Evolutionary conservation across 768 basidiomycete species (phyloP), one percentile per base, ranked within the genome.

Genomic region (Calocera viscosa): DNA sequence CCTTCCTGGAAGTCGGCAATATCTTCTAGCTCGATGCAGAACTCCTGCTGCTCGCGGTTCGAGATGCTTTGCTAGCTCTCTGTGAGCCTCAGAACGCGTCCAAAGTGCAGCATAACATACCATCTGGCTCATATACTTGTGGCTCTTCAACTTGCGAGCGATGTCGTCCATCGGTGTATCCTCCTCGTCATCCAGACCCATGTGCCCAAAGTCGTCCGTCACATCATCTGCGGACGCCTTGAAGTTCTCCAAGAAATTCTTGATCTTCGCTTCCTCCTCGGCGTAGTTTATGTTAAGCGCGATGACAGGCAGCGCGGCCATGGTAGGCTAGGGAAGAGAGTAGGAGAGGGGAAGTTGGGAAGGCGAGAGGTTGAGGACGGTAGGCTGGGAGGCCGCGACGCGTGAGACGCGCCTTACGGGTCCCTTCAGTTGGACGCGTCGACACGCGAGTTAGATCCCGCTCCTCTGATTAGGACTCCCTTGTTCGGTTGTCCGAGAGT

Each of bases 21-120:
- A 76, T 99, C 96, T 74, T 93, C 91, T 26, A 99, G 76, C 71
- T 95, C 92, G 68, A 99, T 84, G 41, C 86, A 79, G 11, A 99
- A 79, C 84, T 90, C 90, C 71, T 92, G 85, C 75, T 93, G 89
- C 69, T 96, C 91, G 38, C 96, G 84, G 77, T 99, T 95, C 64
- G 95, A 91, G 68, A 99, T 85, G 49, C 81, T 80, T 94, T 93
- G 91, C 93, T 94, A 71, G 28, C 33, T 75, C 70, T 70, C 72
- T 71, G 70, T 69, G 49, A 38, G 35, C 22, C 65, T 16, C 43
- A 38, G 24, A 12, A 24, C 22, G 22, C 2, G 35, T 64, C 19
- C 32, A 14, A 33, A 32, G 16, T 17, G 3, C 26, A 32, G 11
- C 3, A 24, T 1, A 2, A 78, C 86, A 73, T 77, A 95, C 93